Evolutionary conservation across 805 yeast species (phyloP).

Genomic region (Candida jianshihensis): DNA sequence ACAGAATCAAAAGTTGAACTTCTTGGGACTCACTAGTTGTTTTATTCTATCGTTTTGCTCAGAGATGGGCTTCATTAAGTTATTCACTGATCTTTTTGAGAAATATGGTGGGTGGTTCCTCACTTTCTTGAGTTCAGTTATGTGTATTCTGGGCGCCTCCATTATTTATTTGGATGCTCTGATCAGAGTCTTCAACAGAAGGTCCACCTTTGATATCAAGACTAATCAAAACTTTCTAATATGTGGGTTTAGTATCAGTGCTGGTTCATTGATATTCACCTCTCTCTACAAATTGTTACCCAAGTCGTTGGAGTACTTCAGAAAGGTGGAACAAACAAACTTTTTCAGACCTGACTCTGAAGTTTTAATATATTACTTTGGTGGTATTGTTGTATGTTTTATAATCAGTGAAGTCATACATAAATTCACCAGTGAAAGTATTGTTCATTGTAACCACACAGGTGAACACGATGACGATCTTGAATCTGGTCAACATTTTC

Average conservation of each 20-base stretch:
- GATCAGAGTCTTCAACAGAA: conserved; percentile 38
- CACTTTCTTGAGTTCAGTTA: conserved; percentile 55
- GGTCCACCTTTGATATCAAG: conserved; percentile 43
- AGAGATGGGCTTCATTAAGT: not conserved
- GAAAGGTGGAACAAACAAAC: conserved; percentile 19
- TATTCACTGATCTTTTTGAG: not conserved
- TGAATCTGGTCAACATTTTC: conserved; percentile 12
- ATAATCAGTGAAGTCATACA: conserved; percentile 62
- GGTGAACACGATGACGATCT: conserved; percentile 23
- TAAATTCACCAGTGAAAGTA: conserved; percentile 66
- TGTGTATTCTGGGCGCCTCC: conserved; percentile 67
- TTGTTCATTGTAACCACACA: conserved; percentile 80
- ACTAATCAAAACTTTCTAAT: conserved; percentile 61
- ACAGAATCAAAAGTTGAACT: too few species aligned
- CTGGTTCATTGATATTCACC: conserved; percentile 80
- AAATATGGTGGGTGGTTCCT: conserved; percentile 52
- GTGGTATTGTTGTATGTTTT: conserved; percentile 59
- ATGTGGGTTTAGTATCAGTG: conserved; percentile 65
- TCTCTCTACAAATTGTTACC: conserved; percentile 77
- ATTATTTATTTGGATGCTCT: conserved; percentile 56
- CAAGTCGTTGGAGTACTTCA: conserved; percentile 44
- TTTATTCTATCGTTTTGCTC: too few species aligned
- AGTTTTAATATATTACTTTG: conserved; percentile 39
- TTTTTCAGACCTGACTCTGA: conserved; percentile 26
- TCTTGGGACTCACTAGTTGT: too few species aligned